Percentiles rank a stretch among this genome's conserved stretches.
Conservation (phyloP, 495 filamentous ascomycete genomes). For the Hyaloscypha finlandica region DNA sequence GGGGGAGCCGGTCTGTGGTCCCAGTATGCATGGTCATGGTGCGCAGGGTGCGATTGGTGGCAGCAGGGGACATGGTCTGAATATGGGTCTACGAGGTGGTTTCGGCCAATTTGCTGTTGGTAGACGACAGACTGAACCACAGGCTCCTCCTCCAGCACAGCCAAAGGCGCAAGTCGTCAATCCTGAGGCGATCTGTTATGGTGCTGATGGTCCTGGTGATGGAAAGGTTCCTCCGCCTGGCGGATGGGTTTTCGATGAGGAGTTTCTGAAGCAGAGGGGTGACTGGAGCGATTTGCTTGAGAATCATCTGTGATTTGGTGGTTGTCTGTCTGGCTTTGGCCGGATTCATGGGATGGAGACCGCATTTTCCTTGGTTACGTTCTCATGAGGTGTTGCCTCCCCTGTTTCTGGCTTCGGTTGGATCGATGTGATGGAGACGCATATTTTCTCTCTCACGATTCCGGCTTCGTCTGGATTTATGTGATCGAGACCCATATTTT, state of each 20-base stretch:
- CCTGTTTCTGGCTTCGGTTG: not conserved
- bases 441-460: not conserved
- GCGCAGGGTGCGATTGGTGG: not conserved
- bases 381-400: not conserved
- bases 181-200: not conserved
- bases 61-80: not conserved
- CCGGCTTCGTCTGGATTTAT: not conserved
- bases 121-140: not conserved
- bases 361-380: not conserved
- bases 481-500: not conserved
- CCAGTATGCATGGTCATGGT: not conserved
- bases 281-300: not conserved
- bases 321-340: not conserved
- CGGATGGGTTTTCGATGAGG: not conserved
- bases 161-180: not conserved
- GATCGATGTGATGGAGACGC: not conserved
- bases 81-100: not conserved
- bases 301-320: not conserved
- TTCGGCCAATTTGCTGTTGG: not conserved
- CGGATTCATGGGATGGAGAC: not conserved
- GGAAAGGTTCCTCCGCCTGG: not conserved
- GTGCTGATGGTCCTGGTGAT: conserved; percentile 3
- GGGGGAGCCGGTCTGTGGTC: conserved; percentile 3
- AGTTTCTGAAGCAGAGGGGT: not conserved
- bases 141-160: not conserved